Conservation (phyloP, 1,284 basidiomycete genomes). For the Pseudozyma pruni region DNA sequence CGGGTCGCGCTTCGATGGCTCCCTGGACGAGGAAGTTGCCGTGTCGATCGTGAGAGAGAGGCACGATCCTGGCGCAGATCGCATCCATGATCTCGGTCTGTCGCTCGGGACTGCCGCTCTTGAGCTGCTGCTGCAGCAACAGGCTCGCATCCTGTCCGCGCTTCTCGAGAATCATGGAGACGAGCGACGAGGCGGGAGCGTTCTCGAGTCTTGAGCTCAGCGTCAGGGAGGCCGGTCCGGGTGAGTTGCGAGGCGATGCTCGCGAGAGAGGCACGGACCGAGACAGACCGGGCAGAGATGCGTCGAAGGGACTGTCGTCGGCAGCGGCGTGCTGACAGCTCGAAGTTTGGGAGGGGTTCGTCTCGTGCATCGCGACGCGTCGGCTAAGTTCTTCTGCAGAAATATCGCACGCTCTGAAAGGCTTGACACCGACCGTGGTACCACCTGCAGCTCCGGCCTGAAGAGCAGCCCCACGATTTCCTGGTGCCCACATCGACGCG, state of each 20-base stretch:
- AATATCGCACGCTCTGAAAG: conserved; percentile 10
- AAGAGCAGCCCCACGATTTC: background rate
- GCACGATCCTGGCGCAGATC: conserved; percentile 34
- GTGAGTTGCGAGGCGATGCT: conserved; percentile 15
- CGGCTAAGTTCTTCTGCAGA: conserved; percentile 23
- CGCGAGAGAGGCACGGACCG: conserved; percentile 5
- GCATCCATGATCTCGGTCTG: conserved; percentile 46
- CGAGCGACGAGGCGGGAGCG: conserved; percentile 21
- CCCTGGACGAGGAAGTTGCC: conserved; percentile 65
- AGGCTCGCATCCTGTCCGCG: conserved; percentile 56
- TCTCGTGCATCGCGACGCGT: conserved; percentile 15
- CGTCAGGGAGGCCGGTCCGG: conserved; percentile 1
- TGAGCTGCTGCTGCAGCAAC: conserved; percentile 61
- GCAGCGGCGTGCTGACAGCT: background rate
- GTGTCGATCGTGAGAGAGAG: conserved; percentile 54
- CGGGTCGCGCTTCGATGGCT: conserved; percentile 31
- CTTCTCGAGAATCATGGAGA: conserved; percentile 36
- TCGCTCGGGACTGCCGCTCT: conserved; percentile 27
- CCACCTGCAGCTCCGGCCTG: background rate
- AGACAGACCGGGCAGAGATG: conserved; percentile 4
- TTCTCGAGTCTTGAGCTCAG: conserved; percentile 19
- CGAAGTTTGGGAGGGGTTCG: background rate
- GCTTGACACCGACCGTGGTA: background rate
- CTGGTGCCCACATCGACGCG: conserved; percentile 37
- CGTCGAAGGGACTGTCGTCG: background rate